Base-by-base conservation (phyloP, 2,329 filamentous ascomycete genomes). In the Microdochium nivale region DNA sequence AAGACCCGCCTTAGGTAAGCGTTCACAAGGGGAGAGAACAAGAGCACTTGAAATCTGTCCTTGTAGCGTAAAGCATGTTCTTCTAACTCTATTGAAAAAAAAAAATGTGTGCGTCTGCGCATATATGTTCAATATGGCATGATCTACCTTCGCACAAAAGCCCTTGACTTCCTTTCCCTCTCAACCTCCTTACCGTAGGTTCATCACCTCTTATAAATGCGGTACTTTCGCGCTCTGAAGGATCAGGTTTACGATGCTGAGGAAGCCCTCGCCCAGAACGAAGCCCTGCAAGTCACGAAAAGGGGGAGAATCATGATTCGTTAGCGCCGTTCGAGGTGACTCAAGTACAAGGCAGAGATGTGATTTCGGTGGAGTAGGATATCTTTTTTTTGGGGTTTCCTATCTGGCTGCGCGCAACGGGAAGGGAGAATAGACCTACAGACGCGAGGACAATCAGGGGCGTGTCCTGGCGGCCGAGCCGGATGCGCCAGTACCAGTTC, bases 171-270 rank as follows among this genome's bases (percentile, higher is more conserved):
- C 27, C 11, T 4, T 9, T 16, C 33, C 3, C 5, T 37, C 33
- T 16, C 7, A 7, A 5, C 3, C 5, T 14, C 4, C 13, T 19
- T 14, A 19, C 14, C 33, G 8, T 33, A 8, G 30, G 30, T 8
- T 8, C 30, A 8, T 33, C 33, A 19, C 3, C 27, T 3, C 23
- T 53, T 64, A 87, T 30, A 89, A 70, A 75, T 94, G 89, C 49
- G 89, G 87, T 52, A 95, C 87, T 3, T 76, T 70, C 10, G 84
- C 73, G 65, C 87, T 91, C 52, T 95, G 90, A 62, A 99, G 72
- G 9, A 87, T 71, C 51, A 99, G 69, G 65, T 96, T 97, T 25
- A 94, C 78, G 61, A 99, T 96, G 64, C 91, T 96, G 56, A 96
- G 73, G 57, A 97, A 82, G 0, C 92, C 92, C 67, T 97, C 92